phyloP scores from a whole-genome alignment of 371 early-diverging fungal species.

The Dichotomocladium elegans region DNA sequence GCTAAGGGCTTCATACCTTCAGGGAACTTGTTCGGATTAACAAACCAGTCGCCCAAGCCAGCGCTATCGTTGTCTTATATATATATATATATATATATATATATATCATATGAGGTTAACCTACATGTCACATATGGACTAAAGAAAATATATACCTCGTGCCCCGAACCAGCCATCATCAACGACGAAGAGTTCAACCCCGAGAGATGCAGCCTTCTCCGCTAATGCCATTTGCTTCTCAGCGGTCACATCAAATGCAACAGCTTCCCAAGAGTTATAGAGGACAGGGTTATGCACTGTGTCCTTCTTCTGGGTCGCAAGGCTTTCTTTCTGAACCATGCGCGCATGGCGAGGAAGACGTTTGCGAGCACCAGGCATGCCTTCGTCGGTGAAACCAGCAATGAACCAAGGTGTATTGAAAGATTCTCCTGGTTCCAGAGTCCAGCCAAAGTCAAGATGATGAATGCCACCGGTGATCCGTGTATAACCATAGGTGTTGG shows the following conservation, averaged over 20 bases:
- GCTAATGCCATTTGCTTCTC: slow-evolving; percentile 26
- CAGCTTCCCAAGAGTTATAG: slow-evolving; percentile 47
- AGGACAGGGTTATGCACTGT: slow-evolving; percentile 23
- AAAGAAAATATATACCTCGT: no score
- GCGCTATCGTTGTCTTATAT: slow-evolving; percentile 32
- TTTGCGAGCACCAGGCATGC: slow-evolving; percentile 32
- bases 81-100: no score
- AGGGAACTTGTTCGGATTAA: slow-evolving; percentile 42
- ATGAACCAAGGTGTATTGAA: slow-evolving; percentile 20
- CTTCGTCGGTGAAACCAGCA: slow-evolving; percentile 25
- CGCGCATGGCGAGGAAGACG: slow-evolving; percentile 19
- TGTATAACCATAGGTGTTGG: slow-evolving; percentile 17
- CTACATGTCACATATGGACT: no score
- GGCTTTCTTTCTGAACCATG: slow-evolving; percentile 5
- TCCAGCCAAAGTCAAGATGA: slow-evolving; percentile 27
- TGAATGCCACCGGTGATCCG: slow-evolving; percentile 34
- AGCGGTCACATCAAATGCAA: slow-evolving; percentile 23
- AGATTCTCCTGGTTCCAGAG: slow-evolving; percentile 7
- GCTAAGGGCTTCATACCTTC: slow-evolving; percentile 42
- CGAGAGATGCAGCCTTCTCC: slow-evolving; percentile 24
- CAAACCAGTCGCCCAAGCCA: slow-evolving; percentile 55
- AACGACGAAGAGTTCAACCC: slow-evolving; percentile 42
- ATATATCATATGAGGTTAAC: no score
- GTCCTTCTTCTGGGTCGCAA: slow-evolving; percentile 5
- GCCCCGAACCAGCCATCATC: slow-evolving; percentile 61